Conservation (phyloP, 345 rosid genomes). For the Trapa incisa region DNA sequence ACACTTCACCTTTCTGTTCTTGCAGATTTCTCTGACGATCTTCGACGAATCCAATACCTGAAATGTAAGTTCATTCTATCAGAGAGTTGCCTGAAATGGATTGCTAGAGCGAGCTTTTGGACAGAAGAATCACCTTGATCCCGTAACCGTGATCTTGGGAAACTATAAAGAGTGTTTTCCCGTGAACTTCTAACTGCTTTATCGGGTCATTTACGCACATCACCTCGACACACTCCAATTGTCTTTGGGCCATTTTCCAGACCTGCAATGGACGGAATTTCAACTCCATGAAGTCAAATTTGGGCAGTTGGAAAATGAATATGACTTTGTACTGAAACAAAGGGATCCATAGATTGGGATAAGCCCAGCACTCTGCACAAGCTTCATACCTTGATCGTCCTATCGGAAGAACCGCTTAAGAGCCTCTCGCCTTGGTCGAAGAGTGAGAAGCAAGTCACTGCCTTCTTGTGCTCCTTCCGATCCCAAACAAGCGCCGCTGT, state of each 20-base stretch:
- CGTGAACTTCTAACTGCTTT: constrained; percentile 39
- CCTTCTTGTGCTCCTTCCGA: constrained; percentile 59
- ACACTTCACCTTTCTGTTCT: constrained; percentile 48
- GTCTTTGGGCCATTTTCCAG: constrained; percentile 60
- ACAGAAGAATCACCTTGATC: constrained; percentile 42
- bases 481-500: constrained; percentile 48
- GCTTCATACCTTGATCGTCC: constrained; percentile 47
- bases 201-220: constrained; percentile 52
- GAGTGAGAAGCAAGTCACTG: constrained; percentile 72
- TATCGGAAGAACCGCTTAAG: constrained; percentile 82
- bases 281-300: neutral
- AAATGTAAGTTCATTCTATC: constrained; percentile 4
- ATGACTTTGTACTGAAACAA: too few relatives aligned
- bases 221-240: constrained; percentile 58
- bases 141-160: constrained; percentile 42
- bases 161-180: constrained; percentile 35
- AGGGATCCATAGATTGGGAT: too few relatives aligned
- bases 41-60: constrained; percentile 65
- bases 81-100: neutral
- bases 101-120: neutral
- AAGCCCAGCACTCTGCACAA: too few relatives aligned
- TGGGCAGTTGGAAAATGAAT: neutral
- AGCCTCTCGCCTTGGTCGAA: constrained; percentile 62
- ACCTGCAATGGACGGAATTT: constrained; percentile 26
- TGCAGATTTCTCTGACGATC: constrained; percentile 37